Evolutionary conservation across 2,329 filamentous ascomycete genomes (phyloP), one percentile per base, ranked within the genome.

Genomic region (Fusarium beomiforme): DNA sequence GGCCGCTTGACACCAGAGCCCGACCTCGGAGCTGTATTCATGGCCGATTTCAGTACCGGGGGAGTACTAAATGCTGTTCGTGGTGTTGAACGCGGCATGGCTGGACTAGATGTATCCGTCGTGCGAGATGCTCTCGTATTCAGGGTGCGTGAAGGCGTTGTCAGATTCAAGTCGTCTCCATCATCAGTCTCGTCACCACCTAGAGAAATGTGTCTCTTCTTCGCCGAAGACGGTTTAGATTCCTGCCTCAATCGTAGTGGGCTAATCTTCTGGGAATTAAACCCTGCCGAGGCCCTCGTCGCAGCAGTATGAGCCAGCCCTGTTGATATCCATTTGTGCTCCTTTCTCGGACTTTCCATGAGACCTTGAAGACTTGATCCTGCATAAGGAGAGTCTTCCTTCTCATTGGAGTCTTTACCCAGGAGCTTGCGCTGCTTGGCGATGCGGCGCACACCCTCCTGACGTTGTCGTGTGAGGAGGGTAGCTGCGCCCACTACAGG

Each of bases 401-500:
- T 59, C 19, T 59, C 64, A 24, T 43, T 47, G 17, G 43, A 41
- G 13, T 61, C 60, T 6, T 29, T 54, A 9, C 23, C 57, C 21
- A 76, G 49, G 19, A 76, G 46, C 17, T 64, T 64, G 23, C 74
- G 71, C 72, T 80, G 79, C 54, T 75, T 79, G 2, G 53, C 57
- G 11, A 47, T 54, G 37, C 77, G 75, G 37, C 34, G 69, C 8
- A 54, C 65, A 4, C 58, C 68, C 12, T 71, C 76, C 13, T 62
- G 68, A 5, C 77, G 74, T 37, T 73, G 67, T 12, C 67, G 72
- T 2, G 77, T 72, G 17, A 76, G 62, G 11, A 62, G 34, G 8
- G 79, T 80, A n/a, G 72, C 79, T 29, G 76, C 75, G 1, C 82
- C 82, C 1, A 86, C 81, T 13, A 88, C 84, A 4, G 87, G 87